Evolutionary conservation across 176 grass and related monocot genomes (phyloP).

Genomic region (Melocanna baccifera): DNA sequence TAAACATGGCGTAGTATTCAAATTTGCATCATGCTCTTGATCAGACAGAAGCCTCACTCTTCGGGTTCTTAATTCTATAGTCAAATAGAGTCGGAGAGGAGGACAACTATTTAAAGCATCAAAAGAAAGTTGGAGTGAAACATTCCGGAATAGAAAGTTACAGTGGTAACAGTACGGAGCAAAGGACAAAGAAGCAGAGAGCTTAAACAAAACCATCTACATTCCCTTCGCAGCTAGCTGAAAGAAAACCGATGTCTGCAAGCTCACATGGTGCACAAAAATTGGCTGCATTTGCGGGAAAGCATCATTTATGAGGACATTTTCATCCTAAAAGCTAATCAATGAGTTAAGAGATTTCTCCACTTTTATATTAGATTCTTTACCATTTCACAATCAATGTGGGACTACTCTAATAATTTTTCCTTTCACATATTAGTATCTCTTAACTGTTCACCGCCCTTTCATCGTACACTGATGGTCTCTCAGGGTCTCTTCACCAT

Average conservation of each 20-base stretch:
- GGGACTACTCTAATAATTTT: too few relatives aligned
- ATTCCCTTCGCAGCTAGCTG: constrained; percentile 14
- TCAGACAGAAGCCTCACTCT: background rate
- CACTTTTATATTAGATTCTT: too few relatives aligned
- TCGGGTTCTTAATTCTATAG: background rate
- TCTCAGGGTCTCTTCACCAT: too few relatives aligned
- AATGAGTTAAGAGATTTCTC: too few relatives aligned
- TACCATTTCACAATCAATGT: too few relatives aligned
- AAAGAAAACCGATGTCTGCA: background rate
- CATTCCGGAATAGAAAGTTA: constrained; percentile 8
- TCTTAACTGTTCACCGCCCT: too few relatives aligned
- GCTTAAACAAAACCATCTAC: constrained; percentile 13
- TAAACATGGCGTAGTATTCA: background rate
- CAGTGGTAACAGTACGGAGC: constrained; percentile 14
- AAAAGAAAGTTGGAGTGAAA: background rate
- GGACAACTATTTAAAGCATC: background rate
- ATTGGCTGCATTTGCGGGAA: background rate
- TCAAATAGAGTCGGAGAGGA: background rate
- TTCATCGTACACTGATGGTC: too few relatives aligned
- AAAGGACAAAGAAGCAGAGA: constrained; percentile 1
- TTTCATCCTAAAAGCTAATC: too few relatives aligned
- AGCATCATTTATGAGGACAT: too few relatives aligned
- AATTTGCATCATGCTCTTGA: background rate
- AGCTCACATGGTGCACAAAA: constrained; percentile 13
- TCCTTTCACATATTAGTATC: too few relatives aligned